Evolutionary conservation across 2,329 filamentous ascomycete species (phyloP).

Genomic region (Albophoma yamanashiensis): DNA sequence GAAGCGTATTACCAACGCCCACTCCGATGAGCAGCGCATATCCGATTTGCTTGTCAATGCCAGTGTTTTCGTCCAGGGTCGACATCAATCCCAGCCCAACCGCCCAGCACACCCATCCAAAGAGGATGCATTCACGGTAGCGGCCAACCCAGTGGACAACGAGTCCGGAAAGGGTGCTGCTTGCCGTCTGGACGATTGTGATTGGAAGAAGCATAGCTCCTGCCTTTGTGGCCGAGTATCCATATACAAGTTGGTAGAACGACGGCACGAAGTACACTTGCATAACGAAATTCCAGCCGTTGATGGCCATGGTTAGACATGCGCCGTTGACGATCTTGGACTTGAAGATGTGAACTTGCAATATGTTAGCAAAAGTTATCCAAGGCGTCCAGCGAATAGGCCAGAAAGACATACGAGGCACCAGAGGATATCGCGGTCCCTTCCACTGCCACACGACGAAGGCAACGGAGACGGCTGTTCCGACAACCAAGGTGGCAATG

Average conservation of each 20-base stretch:
- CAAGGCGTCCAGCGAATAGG: background rate
- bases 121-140: constrained; percentile 42
- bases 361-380: background rate
- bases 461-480: constrained; percentile 29
- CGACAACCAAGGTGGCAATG: constrained; percentile 41
- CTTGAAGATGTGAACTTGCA: constrained; percentile 40
- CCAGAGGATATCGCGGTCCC: constrained; percentile 34
- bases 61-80: constrained; percentile 34
- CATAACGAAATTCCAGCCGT: constrained; percentile 49
- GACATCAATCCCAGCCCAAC: constrained; percentile 41
- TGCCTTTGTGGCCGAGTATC: constrained; percentile 29
- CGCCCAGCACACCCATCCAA: constrained; percentile 41
- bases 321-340: constrained; percentile 41
- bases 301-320: constrained; percentile 45
- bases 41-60: constrained; percentile 41
- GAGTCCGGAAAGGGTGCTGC: constrained; percentile 39
- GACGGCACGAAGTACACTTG: constrained; percentile 38
- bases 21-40: constrained; percentile 41
- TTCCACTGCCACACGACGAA: constrained; percentile 45
- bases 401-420: constrained; percentile 24
- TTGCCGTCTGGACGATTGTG: constrained; percentile 31
- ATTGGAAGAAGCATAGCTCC: constrained; percentile 31
- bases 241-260: constrained; percentile 35
- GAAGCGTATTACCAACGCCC: constrained; percentile 40
- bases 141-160: constrained; percentile 40